These are phyloP conservation scores for Phytomonas francai DNA, from an alignment of 208 protist genomes.

Conservation along the genomic window DNA sequence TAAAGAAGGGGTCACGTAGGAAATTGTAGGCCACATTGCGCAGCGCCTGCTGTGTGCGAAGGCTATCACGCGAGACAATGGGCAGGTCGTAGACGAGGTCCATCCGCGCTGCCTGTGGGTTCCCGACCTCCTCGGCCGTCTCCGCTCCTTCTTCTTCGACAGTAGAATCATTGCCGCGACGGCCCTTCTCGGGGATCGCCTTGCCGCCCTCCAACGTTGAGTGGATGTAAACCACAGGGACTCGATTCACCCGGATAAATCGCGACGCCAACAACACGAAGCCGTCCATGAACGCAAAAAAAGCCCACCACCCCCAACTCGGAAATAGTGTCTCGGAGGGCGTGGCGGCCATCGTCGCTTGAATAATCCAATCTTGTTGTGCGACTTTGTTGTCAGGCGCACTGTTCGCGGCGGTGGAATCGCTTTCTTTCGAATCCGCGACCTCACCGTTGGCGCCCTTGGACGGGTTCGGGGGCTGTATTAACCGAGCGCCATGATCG, in stretches of 20 bases:
- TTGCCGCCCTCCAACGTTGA: not conserved
- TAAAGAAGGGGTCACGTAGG: slow-evolving; percentile 79
- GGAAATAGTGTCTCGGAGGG: slow-evolving; percentile 30
- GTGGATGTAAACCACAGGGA: slow-evolving; percentile 67
- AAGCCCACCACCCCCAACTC: slow-evolving; percentile 47
- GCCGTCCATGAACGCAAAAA: slow-evolving; percentile 45
- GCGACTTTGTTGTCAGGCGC: slow-evolving; percentile 10
- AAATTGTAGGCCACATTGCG: slow-evolving; percentile 44
- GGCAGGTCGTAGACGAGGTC: slow-evolving; percentile 11
- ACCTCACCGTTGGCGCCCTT: not conserved
- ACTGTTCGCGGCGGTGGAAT: slow-evolving; percentile 15
- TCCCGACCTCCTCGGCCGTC: not conserved
- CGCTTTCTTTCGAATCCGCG: not conserved
- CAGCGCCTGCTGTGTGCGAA: slow-evolving; percentile 57
- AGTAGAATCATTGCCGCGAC: not conserved
- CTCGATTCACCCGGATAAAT: slow-evolving; percentile 45
- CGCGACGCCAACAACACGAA: slow-evolving; percentile 37
- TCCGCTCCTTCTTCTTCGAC: slow-evolving; percentile 2
- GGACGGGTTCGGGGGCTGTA: not conserved
- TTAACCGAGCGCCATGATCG: not conserved
- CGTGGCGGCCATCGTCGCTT: slow-evolving; percentile 21
- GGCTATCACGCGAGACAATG: slow-evolving; percentile 48
- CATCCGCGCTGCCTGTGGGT: slow-evolving; percentile 5
- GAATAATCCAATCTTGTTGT: slow-evolving; percentile 12
- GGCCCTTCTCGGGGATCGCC: not conserved